These are phyloP conservation scores for Nakaseomyces delphensis DNA, from an alignment of 1,139 yeast genomes.

Conservation along the genomic window DNA sequence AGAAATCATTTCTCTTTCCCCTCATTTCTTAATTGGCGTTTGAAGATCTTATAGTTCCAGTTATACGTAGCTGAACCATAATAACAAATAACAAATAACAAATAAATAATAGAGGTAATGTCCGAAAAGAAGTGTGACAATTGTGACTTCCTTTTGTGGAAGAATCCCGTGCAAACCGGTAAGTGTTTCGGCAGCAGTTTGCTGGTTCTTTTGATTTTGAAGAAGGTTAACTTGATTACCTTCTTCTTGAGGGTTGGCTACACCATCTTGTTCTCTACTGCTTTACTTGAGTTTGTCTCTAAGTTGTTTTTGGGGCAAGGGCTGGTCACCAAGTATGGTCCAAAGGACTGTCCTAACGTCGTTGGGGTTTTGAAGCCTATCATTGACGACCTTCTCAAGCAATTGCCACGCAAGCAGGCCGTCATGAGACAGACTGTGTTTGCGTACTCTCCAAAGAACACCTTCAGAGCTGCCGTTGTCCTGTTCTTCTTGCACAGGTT, in stretches of 20 bases:
- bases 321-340: conserved; percentile 45
- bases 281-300: conserved; percentile 62
- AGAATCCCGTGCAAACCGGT: conserved; percentile 70
- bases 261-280: conserved; percentile 40
- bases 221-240: conserved; percentile 62
- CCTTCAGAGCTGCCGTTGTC: conserved; percentile 63
- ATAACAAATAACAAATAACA: not conserved
- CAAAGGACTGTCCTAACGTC: conserved; percentile 29
- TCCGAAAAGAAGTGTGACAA: conserved; percentile 8
- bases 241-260: conserved; percentile 46
- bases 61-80: too few species aligned
- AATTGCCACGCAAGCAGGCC: conserved; percentile 27
- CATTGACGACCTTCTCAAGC: conserved; percentile 24
- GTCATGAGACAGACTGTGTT: conserved; percentile 28
- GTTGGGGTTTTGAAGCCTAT: conserved; percentile 43
- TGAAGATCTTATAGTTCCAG: too few species aligned
- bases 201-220: conserved; percentile 50
- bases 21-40: too few species aligned
- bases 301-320: conserved; percentile 63
- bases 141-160: conserved; percentile 65
- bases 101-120: not conserved
- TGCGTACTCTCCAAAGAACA: conserved; percentile 37
- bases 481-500: conserved; percentile 60
- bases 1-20: too few species aligned
- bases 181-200: conserved; percentile 63